Conservation (phyloP, 176 grass and related monocot genomes). For the Tuctoria greenei region DNA sequence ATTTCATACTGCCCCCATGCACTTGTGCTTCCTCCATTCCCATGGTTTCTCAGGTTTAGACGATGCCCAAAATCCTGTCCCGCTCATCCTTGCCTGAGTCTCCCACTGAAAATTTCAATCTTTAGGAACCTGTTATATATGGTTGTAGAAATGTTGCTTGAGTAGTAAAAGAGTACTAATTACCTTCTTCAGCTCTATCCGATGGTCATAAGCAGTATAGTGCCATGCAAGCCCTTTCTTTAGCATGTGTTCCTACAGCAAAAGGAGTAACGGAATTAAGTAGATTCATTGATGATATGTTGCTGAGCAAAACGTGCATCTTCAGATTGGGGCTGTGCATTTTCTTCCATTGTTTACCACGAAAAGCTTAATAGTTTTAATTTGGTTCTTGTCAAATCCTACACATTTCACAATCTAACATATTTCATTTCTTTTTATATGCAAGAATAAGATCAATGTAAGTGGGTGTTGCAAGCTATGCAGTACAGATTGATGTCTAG, state of each 20-base stretch:
- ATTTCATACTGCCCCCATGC: conserved; percentile 22
- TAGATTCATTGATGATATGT: background rate
- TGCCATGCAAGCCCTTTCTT: conserved; percentile 89
- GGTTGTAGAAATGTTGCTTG: background rate
- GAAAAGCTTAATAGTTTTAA: background rate
- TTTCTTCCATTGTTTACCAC: background rate
- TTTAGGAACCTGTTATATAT: conserved; percentile 6
- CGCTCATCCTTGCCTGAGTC: conserved; percentile 43
- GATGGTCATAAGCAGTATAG: conserved; percentile 64
- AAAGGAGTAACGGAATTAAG: background rate
- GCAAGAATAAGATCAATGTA: background rate
- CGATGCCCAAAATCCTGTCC: conserved; percentile 58
- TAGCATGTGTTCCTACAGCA: conserved; percentile 66
- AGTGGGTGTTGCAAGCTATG: background rate
- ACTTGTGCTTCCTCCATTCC: conserved; percentile 72
- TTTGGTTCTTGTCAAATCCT: background rate
- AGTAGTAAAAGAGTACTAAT: conserved; percentile 9
- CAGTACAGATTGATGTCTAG: background rate
- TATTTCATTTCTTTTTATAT: background rate
- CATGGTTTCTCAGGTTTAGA: conserved; percentile 71
- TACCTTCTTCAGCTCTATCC: conserved; percentile 56
- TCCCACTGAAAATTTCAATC: conserved; percentile 66
- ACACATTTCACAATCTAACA: background rate
- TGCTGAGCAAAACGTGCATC: background rate
- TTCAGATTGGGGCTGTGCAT: background rate